phyloP scores from a whole-genome alignment of 2,329 filamentous ascomycete species.

The Grosmannia penicillata region DNA sequence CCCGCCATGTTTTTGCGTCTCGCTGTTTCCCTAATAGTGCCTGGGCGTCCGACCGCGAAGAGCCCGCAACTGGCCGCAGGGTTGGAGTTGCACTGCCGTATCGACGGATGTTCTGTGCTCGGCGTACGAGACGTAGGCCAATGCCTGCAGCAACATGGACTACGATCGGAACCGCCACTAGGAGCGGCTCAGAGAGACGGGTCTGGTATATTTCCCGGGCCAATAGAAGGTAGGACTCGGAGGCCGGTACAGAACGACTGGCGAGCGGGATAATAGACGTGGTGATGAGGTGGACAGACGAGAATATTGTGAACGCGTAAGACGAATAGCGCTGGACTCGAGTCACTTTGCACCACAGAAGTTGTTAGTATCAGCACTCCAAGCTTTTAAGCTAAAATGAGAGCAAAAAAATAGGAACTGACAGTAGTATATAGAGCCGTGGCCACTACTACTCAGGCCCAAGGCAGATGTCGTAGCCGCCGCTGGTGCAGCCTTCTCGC shows the following conservation, averaged over 20 bases:
- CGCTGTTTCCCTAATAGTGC: constrained; percentile 13
- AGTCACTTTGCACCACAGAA: constrained; percentile 33
- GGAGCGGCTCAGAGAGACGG: constrained; percentile 59
- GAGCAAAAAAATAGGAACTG: constrained; percentile 18
- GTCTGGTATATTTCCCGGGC: constrained; percentile 89
- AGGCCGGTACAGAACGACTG: constrained; percentile 56
- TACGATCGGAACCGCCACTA: constrained; percentile 60
- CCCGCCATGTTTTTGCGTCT: constrained; percentile 13
- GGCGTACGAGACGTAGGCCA: constrained; percentile 59
- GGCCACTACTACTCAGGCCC: constrained; percentile 48
- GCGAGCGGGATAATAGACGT: constrained; percentile 67
- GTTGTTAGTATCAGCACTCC: no score
- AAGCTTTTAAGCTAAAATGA: no score
- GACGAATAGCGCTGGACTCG: constrained; percentile 49
- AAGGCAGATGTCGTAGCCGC: constrained; percentile 17
- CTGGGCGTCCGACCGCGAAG: no score
- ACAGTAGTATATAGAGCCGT: constrained; percentile 65
- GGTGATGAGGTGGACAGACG: constrained; percentile 62
- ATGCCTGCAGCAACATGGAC: constrained; percentile 68
- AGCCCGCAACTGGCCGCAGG: constrained; percentile 20
- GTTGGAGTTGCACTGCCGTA: constrained; percentile 57
- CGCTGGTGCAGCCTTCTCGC: neutral
- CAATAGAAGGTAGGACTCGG: constrained; percentile 78
- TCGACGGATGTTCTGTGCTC: constrained; percentile 53
- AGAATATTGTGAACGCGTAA: constrained; percentile 42